Conservation (phyloP, 2,329 filamentous ascomycete genomes). For the Pseudogymnoascus verrucosus region DNA sequence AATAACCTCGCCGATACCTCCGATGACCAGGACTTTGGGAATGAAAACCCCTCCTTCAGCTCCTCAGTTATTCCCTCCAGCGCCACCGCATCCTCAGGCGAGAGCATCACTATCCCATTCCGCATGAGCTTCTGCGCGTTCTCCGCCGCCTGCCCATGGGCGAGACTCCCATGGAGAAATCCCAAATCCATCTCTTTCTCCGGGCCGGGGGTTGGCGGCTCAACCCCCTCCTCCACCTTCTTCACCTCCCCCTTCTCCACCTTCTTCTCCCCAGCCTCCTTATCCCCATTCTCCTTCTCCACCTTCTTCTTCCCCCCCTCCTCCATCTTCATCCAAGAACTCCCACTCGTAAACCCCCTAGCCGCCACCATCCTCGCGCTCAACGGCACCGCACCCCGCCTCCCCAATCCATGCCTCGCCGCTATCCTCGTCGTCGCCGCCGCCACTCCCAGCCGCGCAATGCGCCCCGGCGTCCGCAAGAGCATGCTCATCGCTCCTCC, state of each 20-base stretch:
- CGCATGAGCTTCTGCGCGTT: not conserved
- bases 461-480: not conserved
- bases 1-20: constrained; percentile 13
- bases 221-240: constrained; percentile 13
- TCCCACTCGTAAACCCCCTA: not conserved
- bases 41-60: constrained; percentile 12
- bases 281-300: not conserved
- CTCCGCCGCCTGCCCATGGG: not conserved
- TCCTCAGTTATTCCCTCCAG: not conserved
- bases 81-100: not conserved
- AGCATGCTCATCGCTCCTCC: constrained; percentile 5
- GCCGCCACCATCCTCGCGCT: not conserved
- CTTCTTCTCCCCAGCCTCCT: not conserved
- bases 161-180: not conserved
- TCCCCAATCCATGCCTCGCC: not conserved
- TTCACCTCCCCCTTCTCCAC: constrained; percentile 16
- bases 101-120: not conserved
- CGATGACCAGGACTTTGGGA: not conserved
- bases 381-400: not conserved
- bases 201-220: not conserved
- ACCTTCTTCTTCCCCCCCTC: not conserved
- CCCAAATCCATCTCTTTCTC: constrained; percentile 15
- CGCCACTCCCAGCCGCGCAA: not conserved
- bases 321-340: not conserved
- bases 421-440: not conserved